Evolutionary conservation across 257 asterid species (phyloP), one percentile per base, ranked within the genome.

Genomic region (Solanum chilense): DNA sequence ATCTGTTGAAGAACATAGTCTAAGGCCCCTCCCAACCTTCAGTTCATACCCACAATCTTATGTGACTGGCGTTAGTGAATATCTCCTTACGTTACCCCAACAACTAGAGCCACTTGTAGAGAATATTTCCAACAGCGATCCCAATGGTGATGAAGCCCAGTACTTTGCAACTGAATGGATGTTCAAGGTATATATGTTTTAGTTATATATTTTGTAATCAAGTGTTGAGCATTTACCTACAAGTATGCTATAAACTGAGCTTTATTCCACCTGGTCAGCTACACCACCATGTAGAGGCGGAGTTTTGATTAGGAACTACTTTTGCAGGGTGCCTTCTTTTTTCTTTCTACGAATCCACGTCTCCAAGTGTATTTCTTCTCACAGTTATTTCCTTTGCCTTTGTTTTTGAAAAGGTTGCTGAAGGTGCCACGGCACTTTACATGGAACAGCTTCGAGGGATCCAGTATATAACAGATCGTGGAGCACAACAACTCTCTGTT

Each of bases 131-230:
- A 92, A 74, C 92, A 91, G 90, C 85, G 98, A 96, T 83, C 92
- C 93, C 83, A 95, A 93, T 92, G 95, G 95, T 87, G 99, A 97
- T 89, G 99, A 97, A 68, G 96, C 98, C 29, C 99, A 97, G 87
- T 96, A 96, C 91, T 96, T 97, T 66, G 98, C 99, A 60, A 96
- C 99, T 56, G 99, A 97, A 90, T 97, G 99, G 99, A 97, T 97
- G 99, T 97, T 97, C 93, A 97, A 96, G 98, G 99, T 96, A 94
- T 90, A 87, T 68, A 31, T 33, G 35, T 62, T 31, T 58, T 9
- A 73, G 74, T 78, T 41, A 10, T 39, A 41, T 83, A 21, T 15
- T 58, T 37, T 56, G 68, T 66, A 18, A 68, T 13, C 7, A 8
- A 62, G 60, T 42, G 64, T 44, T 42, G 60, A 23, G 68, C 87